phyloP scores from a whole-genome alignment of 495 filamentous ascomycete genomes.

The Parathielavia appendiculata region DNA sequence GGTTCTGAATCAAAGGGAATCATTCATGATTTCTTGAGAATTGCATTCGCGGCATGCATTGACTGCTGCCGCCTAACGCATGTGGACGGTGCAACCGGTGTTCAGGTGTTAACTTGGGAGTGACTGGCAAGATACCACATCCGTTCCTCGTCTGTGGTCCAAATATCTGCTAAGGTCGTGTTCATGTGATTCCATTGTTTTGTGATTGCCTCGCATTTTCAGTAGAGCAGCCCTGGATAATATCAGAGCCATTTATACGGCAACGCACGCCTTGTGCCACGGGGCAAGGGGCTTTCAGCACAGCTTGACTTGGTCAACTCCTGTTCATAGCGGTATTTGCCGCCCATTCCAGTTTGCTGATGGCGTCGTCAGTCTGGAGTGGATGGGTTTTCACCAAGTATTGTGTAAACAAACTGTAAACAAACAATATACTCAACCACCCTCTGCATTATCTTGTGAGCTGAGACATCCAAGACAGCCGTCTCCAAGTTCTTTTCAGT shows the following conservation, averaged over 20 bases:
- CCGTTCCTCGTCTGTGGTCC: background rate
- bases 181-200: background rate
- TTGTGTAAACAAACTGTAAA: too few species aligned
- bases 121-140: slow-evolving; percentile 12
- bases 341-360: too few species aligned
- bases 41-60: slow-evolving; percentile 14
- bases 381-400: too few species aligned
- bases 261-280: too few species aligned
- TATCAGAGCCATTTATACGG: too few species aligned
- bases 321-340: too few species aligned
- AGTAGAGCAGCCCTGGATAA: background rate
- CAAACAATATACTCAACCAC: background rate
- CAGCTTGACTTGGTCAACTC: too few species aligned
- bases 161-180: background rate
- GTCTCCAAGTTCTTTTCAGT: background rate
- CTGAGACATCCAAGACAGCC: slow-evolving; percentile 1
- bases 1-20: slow-evolving; percentile 1
- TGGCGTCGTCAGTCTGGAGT: too few species aligned
- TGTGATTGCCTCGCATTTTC: background rate
- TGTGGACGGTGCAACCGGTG: slow-evolving; percentile 11
- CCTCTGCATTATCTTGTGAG: background rate
- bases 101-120: slow-evolving; percentile 11
- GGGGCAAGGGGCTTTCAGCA: too few species aligned
- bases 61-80: slow-evolving; percentile 10
- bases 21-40: slow-evolving; percentile 1